Base-by-base conservation (phyloP, 352 stramenopile species). In the Pythium dissimile region DNA sequence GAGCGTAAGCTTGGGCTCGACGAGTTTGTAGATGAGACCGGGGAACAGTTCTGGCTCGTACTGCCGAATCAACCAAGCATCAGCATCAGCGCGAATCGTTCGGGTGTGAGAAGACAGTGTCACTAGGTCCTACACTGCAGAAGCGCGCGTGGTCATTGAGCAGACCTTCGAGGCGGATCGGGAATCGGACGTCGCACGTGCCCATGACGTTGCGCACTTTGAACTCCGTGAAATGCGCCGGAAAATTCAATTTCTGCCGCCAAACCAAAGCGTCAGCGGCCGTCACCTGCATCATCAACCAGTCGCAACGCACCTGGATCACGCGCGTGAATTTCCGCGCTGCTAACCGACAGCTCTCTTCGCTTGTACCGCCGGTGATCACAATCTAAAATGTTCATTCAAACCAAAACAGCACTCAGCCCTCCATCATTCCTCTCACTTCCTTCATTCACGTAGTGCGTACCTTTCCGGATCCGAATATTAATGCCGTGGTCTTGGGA, bases 11-110 rank as follows among this genome's bases (percentile, higher is more conserved):
- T 98, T 97, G 21, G 97, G 96, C 47, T 90, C 81, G 3, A 98
- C 72, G 70, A 99, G 88, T 42, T 97, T 88, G 81, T 99, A 99
- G 64, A 99, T 99, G 20, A 99, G 79, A 9, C 97, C 97, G 10
- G 97, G 95, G 74, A 99, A 99, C n/a, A 99, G 75, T 65, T 99
- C 97, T 0, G 97, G 97, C 62, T 99, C 97, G 71, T 99, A 99
- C 38, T 81, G 62, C 5, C n/a, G n/a, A n/a, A n/a, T n/a, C n/a
- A n/a, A n/a, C n/a, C n/a, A n/a, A n/a, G n/a, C n/a, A n/a, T n/a
- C n/a, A n/a, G n/a, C n/a, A n/a, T n/a, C n/a, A n/a, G n/a, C n/a
- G n/a, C n/a, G n/a, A n/a, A n/a, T n/a, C n/a, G n/a, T n/a, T n/a
- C n/a, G n/a, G n/a, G n/a, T n/a, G n/a, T n/a, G n/a, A n/a, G n/a